These are phyloP conservation scores for Cyberlindnera saturnus DNA, from an alignment of 805 yeast species.

Conservation along the genomic window DNA sequence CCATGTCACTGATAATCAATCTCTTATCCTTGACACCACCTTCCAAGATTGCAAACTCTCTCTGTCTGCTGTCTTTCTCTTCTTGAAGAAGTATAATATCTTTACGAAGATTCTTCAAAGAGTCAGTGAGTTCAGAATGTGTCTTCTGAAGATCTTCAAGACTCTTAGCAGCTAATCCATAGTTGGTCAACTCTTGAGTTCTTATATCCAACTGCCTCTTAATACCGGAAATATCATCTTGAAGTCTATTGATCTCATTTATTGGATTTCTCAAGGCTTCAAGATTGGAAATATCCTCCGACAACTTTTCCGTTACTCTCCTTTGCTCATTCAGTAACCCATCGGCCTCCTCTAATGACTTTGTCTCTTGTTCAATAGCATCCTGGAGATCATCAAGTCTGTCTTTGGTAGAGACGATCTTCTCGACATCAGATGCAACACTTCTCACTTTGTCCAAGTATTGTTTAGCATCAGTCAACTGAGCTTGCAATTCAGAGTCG, in stretches of 20 bases:
- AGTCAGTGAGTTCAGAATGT: constrained; percentile 32
- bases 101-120: constrained; percentile 36
- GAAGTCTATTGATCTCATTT: constrained; percentile 30
- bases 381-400: constrained; percentile 5
- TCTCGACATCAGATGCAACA: constrained; percentile 24
- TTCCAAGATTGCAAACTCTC: constrained; percentile 41
- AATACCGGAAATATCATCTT: constrained; percentile 25
- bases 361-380: background rate
- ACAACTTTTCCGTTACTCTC: background rate
- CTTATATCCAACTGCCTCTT: constrained; percentile 25
- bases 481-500: constrained; percentile 27
- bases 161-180: constrained; percentile 32
- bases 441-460: constrained; percentile 25
- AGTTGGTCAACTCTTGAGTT: constrained; percentile 30
- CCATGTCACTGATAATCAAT: constrained; percentile 46
- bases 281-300: constrained; percentile 1
- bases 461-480: constrained; percentile 28
- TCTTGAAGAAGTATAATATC: constrained; percentile 29
- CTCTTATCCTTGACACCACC: constrained; percentile 46
- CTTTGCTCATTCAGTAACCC: background rate
- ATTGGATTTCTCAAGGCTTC: constrained; percentile 23
- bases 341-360: no score
- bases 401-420: constrained; percentile 8
- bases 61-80: constrained; percentile 38
- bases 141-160: constrained; percentile 41